Base-by-base conservation (phyloP, 179 eudicot genomes). In the Beta corolliflora region DNA sequence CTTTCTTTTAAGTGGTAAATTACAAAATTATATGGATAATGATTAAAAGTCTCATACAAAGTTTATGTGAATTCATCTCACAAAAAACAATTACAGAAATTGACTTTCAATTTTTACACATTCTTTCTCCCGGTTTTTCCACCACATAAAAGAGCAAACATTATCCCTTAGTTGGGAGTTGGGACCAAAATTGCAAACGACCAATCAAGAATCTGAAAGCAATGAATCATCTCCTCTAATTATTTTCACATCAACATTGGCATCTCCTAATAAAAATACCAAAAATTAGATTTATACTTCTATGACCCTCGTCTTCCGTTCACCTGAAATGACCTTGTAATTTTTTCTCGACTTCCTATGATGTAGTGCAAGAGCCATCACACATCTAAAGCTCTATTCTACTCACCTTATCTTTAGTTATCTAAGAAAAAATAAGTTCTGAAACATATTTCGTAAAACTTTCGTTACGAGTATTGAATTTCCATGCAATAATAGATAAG, bases 91-190 rank as follows among this genome's bases (percentile, higher is more conserved):
- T 31, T 31, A 0, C 36, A 31, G 36, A 31, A 31, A 31, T 31
- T 31, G 36, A 19, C 21, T 50, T 48, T n/a, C 50, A 6, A 48
- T 52, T 1, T 15, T 31, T 5, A 13, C 31, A 5, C 11, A 63
- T 5, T 13, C 31, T 6, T 29, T 13, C 5, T 8, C 9, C 13
- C 7, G 25, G 29, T n/a, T 15, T 23, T 18, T 46, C 45, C 58
- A 19, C 59, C 79, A 77, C 60, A 77, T 3, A 77, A 73, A 46
- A 77, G 5, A 21, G 54, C 12, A 45, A 61, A 44, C 7, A 23
- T 45, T 21, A 77, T 77, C 71, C 79, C 15, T 10, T 54, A n/a
- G n/a, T n/a, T n/a, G n/a, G n/a, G n/a, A 46, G 15, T 46, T 46
- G 71, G 79, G 79, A 63, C 70, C 79, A 77, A 14, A 63, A 46